A percentile compares a stretch with the other conserved stretches of the same genome.
phyloP scores from a whole-genome alignment of 495 filamentous ascomycete species.

The Filosporella fistucella region DNA sequence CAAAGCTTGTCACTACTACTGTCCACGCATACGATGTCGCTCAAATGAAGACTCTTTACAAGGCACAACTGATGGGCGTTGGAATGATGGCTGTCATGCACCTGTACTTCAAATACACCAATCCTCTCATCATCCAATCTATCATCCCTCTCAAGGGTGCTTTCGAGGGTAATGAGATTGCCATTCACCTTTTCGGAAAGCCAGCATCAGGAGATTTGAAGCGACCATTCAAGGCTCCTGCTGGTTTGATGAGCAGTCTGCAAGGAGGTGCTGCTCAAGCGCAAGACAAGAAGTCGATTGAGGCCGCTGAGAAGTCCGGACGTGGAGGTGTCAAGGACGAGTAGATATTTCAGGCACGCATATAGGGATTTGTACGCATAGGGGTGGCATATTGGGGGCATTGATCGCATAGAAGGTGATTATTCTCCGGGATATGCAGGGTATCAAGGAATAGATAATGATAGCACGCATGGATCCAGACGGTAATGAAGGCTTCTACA shows the following conservation, averaged over 20 bases:
- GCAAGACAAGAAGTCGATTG: constrained; percentile 95
- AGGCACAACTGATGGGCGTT: constrained; percentile 88
- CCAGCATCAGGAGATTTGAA: constrained; percentile 89
- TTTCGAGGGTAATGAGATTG: constrained; percentile 88
- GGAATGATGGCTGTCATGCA: constrained; percentile 99
- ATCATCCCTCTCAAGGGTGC: constrained; percentile 97
- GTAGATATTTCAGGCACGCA: constrained; percentile 38
- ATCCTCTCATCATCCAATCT: constrained; percentile 95
- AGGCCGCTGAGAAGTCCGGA: constrained; percentile 79
- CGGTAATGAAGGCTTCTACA: too few relatives aligned
- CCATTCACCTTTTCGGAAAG: constrained; percentile 89
- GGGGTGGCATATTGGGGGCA: neutral
- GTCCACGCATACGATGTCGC: constrained; percentile 85
- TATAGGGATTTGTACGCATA: constrained; percentile 11
- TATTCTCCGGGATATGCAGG: constrained; percentile 9
- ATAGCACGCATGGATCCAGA: too few relatives aligned
- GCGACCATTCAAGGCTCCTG: constrained; percentile 86
- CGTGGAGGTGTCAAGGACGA: constrained; percentile 89
- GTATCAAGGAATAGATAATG: too few relatives aligned
- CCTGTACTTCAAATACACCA: constrained; percentile 98
- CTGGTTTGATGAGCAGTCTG: constrained; percentile 72
- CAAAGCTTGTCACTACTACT: constrained; percentile 93
- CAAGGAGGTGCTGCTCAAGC: constrained; percentile 62
- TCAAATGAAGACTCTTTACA: constrained; percentile 78
- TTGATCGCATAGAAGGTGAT: constrained; percentile 1